phyloP scores from a whole-genome alignment of 1,139 yeast species.

The Taphrina pruni region DNA sequence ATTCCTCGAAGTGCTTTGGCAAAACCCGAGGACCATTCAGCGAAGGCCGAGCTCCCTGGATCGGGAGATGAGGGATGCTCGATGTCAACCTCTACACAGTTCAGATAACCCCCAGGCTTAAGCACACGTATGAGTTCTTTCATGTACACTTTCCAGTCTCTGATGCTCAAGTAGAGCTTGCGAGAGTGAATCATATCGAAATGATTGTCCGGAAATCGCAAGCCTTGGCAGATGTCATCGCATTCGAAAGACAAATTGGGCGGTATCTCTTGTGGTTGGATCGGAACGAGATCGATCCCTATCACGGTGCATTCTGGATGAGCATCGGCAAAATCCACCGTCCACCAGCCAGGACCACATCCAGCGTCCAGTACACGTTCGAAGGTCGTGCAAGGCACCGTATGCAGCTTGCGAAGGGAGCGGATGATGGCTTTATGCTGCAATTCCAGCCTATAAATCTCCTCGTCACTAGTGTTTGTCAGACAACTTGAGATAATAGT shows the following conservation, averaged over 20 bases:
- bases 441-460: conserved; percentile 8
- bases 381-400: conserved; percentile 8
- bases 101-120: conserved; percentile 23
- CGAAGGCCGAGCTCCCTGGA: neutral
- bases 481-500: neutral
- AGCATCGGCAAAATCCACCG: conserved; percentile 23
- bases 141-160: neutral
- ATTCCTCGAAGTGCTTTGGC: neutral
- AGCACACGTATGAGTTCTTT: conserved; percentile 16
- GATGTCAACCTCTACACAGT: conserved; percentile 21
- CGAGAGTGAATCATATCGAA: conserved; percentile 21
- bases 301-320: conserved; percentile 4
- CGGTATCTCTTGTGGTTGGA: conserved; percentile 18
- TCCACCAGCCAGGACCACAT: conserved; percentile 28
- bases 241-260: conserved; percentile 19
- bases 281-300: conserved; percentile 20
- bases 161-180: neutral
- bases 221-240: conserved; percentile 23
- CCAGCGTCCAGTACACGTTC: conserved; percentile 29
- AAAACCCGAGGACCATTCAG: neutral
- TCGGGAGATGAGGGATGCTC: neutral
- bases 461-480: conserved; percentile 8
- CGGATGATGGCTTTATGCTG: conserved; percentile 14
- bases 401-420: neutral
- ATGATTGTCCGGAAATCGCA: conserved; percentile 22